phyloP scores from a whole-genome alignment of 345 rosid species.

The Syzygium grande region DNA sequence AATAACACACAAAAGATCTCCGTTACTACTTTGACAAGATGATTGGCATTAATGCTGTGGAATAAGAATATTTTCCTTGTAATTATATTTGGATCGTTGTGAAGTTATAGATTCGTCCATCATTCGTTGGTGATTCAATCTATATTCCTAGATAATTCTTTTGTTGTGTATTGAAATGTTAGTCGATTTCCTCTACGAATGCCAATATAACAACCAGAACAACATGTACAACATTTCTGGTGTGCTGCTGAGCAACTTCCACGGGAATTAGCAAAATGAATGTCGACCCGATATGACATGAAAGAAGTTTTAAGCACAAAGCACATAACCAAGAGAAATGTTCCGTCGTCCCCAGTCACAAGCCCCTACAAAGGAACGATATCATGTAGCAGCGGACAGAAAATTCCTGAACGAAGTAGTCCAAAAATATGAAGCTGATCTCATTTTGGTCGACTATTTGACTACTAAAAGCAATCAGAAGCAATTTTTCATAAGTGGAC shows the following conservation, averaged over 20 bases:
- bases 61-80: too few species aligned
- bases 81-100: too few species aligned
- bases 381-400: background rate
- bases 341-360: background rate
- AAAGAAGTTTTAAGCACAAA: background rate
- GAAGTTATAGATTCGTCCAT: too few species aligned
- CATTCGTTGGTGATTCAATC: too few species aligned
- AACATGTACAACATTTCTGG: too few species aligned
- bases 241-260: background rate
- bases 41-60: too few species aligned
- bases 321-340: background rate
- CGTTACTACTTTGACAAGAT: too few species aligned
- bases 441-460: background rate
- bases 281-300: background rate
- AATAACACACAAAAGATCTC: too few species aligned
- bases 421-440: background rate
- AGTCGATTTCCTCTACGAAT: too few species aligned
- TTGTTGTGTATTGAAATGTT: too few species aligned
- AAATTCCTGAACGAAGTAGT: background rate
- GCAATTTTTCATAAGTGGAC: background rate
- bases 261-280: background rate
- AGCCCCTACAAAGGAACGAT: background rate
- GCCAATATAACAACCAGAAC: too few species aligned
- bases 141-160: too few species aligned
- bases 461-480: background rate